Evolutionary conservation across 768 basidiomycete species (phyloP), one percentile per base, ranked within the genome.

Genomic region (Xerocomellus chrysenteron): DNA sequence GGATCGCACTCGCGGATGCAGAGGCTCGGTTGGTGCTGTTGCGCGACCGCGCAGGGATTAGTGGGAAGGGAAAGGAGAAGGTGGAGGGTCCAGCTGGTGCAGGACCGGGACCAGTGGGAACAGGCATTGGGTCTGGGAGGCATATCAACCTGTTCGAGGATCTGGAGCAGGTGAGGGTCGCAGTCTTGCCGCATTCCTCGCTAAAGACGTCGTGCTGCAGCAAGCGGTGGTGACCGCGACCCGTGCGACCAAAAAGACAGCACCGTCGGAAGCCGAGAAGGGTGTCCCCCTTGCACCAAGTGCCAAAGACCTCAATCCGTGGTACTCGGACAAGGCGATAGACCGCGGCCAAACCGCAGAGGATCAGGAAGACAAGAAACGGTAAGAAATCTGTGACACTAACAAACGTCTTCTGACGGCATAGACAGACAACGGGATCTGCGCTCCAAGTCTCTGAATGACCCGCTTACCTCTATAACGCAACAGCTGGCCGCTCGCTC

Each of bases 131-230:
- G 17, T 76, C 81, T 1, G 76, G 76, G 36, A 86, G 87, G 1
- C 91, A 94, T 63, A 90, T 93, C 71, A 93, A 92, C 66, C 73
- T 94, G 50, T 93, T 92, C 60, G 86, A 88, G 61, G 90, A 92
- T 64, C 61, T 92, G n/a, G 91, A 92, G 64, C 78, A 84, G 60
- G 89, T 87, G 51, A 17, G 78, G 59, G 24, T 47, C 35, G 17
- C 10, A 24, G 24, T 26, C 47, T 9, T 28, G 21, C 43, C 32
- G n/a, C 5, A 4, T 35, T 13, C 8, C 10, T 54, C n/a, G n/a
- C n/a, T n/a, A n/a, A n/a, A n/a, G 54, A 43, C 45, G 19, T 58
- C n/a, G 14, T 5, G 21, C 17, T 33, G 30, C 68, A 81, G 79
- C 80, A 76, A 58, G 74, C 79, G 5, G 73, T 80, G 21, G 67